These are phyloP conservation scores for Chytridium lagenaria DNA, from an alignment of 371 early-diverging fungal genomes.

Conservation along the genomic window DNA sequence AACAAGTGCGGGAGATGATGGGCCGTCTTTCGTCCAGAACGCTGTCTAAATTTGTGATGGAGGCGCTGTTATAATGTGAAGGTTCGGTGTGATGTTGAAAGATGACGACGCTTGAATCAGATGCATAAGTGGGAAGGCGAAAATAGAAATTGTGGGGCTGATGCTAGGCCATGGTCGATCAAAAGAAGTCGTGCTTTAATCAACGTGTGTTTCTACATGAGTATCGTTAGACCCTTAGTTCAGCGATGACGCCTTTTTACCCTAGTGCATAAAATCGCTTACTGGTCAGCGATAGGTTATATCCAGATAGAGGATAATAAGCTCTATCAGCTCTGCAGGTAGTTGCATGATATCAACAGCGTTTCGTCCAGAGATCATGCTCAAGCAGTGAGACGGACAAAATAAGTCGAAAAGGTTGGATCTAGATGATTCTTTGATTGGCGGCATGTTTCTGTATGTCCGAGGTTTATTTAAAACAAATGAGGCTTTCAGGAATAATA, in stretches of 20 bases:
- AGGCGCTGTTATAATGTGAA: not conserved
- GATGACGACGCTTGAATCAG: not conserved
- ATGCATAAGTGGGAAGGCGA: not conserved
- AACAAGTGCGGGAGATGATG: not conserved
- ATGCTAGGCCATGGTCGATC: not conserved
- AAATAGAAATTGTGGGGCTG: not conserved
- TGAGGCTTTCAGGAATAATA: too few species aligned
- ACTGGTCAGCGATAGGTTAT: not conserved
- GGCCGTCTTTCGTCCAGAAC: not conserved
- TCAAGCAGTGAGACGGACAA: too few species aligned
- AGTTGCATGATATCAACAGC: too few species aligned
- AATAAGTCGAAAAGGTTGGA: too few species aligned
- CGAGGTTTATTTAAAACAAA: too few species aligned
- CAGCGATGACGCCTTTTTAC: not conserved
- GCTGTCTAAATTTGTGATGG: slow-evolving; percentile 1
- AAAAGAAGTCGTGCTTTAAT: not conserved
- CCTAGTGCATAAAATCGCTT: not conserved
- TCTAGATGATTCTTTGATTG: too few species aligned
- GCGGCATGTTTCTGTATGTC: too few species aligned
- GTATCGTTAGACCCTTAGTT: not conserved
- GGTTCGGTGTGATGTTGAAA: too few species aligned
- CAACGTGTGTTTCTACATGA: too few species aligned
- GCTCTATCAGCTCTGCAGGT: not conserved
- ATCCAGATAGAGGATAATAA: slow-evolving; percentile 1
- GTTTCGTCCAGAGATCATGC: too few species aligned